These are phyloP conservation scores for Yamadazyma ubonensis DNA, from an alignment of 805 yeast species.

Conservation along the genomic window DNA sequence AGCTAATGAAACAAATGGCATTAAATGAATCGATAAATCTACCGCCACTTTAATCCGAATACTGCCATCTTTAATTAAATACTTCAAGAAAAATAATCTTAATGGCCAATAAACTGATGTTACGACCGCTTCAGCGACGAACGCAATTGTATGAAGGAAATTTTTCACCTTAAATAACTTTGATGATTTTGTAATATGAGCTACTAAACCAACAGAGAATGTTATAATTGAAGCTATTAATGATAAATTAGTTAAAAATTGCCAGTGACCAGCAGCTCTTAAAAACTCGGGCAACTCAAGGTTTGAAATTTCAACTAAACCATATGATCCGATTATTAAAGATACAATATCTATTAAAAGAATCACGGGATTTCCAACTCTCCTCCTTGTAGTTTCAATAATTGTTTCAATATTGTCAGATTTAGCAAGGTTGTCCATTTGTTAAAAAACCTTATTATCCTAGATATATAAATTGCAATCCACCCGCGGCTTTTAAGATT, in stretches of 20 bases:
- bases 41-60: conserved; percentile 45
- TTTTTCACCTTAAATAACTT: conserved; percentile 35
- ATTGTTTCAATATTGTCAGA: too few species aligned
- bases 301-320: conserved; percentile 21
- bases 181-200: conserved; percentile 29
- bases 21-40: conserved; percentile 59
- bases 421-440: not conserved
- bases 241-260: conserved; percentile 70
- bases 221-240: conserved; percentile 47
- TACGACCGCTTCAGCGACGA: conserved; percentile 61
- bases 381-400: conserved; percentile 10
- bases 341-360: conserved; percentile 25
- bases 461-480: too few species aligned
- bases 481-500: too few species aligned
- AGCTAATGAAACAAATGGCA: conserved; percentile 54
- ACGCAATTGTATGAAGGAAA: conserved; percentile 50
- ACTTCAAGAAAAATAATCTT: conserved; percentile 47
- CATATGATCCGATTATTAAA: conserved; percentile 28
- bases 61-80: conserved; percentile 43
- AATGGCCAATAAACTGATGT: conserved; percentile 70
- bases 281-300: conserved; percentile 48
- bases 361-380: conserved; percentile 31
- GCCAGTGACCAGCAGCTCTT: conserved; percentile 62
- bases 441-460: not conserved
- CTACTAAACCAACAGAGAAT: conserved; percentile 36